Base-by-base conservation (phyloP, 2,329 filamentous ascomycete genomes). In the Talaromyces sp. region DNA sequence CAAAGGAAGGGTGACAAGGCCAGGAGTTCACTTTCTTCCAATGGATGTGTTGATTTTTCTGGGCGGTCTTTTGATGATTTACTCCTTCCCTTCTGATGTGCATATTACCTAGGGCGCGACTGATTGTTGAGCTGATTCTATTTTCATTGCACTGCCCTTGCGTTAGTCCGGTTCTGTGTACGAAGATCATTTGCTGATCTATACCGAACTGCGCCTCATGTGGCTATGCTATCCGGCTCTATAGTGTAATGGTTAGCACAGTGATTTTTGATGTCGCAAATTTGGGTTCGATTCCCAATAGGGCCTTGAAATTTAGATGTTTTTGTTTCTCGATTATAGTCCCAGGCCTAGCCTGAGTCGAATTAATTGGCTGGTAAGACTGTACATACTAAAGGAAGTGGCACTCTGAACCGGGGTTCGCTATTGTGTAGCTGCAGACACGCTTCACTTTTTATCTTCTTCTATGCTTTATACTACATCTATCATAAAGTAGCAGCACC, bases 401-500 rank as follows among this genome's bases (percentile, higher is more conserved):
- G 2, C 12, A 8, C 16, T n/a, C n/a, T n/a, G n/a, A n/a, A n/a
- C n/a, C n/a, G n/a, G n/a, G n/a, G n/a, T n/a, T n/a, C n/a, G n/a
- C n/a, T n/a, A n/a, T n/a, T 35, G 25, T 18, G 4, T 16, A 6
- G 44, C 16, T 55, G 35, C 54, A 28, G 35, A 57, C 21, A 35
- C 3, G 18, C 21, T 57, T 57, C 35, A 42, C 21, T 57, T 57
- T 23, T 18, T 31, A 57, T 57, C 7, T n/a, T 31, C 16, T 40
- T 57, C 21, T 21, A 57, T 42, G 21, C 21, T 9, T 11, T 37
- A 56, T 37, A 39, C 28, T 21, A 42, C 21, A 42, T 40, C 14
- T 40, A 60, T 62, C n/a, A 60, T 28, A 55, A 50, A 35, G 78
- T 73, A 37, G 75, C 72, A 7, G 86, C 87, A 69, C 85, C 84